A percentile compares a stretch with the other conserved stretches of the same genome.
Evolutionary conservation across 2,329 filamentous ascomycete genomes (phyloP).

Genomic region (Talaromyces sp.): DNA sequence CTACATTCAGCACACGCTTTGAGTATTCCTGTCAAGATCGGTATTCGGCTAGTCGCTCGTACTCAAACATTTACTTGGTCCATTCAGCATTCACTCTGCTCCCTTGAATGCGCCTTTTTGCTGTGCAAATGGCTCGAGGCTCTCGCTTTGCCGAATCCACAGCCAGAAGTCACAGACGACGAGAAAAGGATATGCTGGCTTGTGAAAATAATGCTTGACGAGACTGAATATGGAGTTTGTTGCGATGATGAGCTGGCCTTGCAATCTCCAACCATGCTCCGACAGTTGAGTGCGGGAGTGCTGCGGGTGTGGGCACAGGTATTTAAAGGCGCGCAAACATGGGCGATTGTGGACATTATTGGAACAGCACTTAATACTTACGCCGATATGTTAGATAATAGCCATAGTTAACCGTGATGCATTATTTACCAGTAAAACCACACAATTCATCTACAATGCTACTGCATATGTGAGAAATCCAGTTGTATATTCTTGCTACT

Average conservation of each 20-base stretch:
- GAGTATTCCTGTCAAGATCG: constrained; percentile 45
- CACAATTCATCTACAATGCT: not conserved
- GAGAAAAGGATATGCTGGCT: constrained; percentile 32
- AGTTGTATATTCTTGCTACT: no score
- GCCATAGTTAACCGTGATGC: constrained; percentile 33
- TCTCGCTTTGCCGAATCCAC: constrained; percentile 23
- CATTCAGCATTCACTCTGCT: constrained; percentile 36
- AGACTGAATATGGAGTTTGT: constrained; percentile 4
- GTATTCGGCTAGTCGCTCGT: constrained; percentile 33
- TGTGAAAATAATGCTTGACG: constrained; percentile 38
- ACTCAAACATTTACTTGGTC: constrained; percentile 30
- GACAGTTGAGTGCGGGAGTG: constrained; percentile 35
- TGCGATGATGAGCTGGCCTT: constrained; percentile 2
- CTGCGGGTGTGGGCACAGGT: constrained; percentile 39
- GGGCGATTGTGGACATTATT: constrained; percentile 40
- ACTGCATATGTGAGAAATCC: no score
- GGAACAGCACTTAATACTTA: constrained; percentile 34
- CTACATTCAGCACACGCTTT: constrained; percentile 63
- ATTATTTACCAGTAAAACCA: not conserved
- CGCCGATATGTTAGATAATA: constrained; percentile 36
- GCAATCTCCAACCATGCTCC: constrained; percentile 25
- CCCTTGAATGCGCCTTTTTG: constrained; percentile 34
- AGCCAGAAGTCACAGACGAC: constrained; percentile 31
- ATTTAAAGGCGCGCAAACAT: constrained; percentile 37
- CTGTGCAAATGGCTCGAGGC: constrained; percentile 37